Conservation (phyloP, 2,329 filamentous ascomycete species). For the Fusarium napiforme region DNA sequence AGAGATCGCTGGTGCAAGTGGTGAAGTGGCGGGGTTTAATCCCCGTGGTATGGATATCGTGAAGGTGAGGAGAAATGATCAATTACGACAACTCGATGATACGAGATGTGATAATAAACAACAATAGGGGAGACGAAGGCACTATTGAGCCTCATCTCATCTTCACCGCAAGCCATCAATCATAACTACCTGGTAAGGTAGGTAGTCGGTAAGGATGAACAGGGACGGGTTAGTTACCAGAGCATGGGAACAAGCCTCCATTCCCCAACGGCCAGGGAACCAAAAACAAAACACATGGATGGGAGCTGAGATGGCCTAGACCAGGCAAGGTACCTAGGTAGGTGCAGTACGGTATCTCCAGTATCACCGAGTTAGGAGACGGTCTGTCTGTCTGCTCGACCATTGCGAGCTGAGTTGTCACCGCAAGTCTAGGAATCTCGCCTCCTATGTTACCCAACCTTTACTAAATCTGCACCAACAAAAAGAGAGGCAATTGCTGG, state of each 20-base stretch:
- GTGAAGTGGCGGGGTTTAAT: constrained; percentile 40
- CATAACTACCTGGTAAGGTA: background rate
- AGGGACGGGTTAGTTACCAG: background rate
- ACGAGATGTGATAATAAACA: constrained; percentile 26
- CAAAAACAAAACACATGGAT: constrained; percentile 27
- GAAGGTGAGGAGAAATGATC: constrained; percentile 40
- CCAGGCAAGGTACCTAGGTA: background rate
- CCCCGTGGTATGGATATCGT: constrained; percentile 18
- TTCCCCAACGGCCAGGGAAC: constrained; percentile 29
- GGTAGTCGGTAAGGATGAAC: background rate
- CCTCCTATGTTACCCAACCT: background rate
- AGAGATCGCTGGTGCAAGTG: constrained; percentile 35
- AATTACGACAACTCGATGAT: constrained; percentile 36
- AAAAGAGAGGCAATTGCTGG: constrained; percentile 8
- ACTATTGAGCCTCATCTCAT: constrained; percentile 24
- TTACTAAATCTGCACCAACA: constrained; percentile 2
- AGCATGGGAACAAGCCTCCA: constrained; percentile 24
- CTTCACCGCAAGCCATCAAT: constrained; percentile 12
- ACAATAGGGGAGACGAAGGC: constrained; percentile 19
- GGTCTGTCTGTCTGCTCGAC: background rate
- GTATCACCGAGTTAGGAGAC: constrained; percentile 13
- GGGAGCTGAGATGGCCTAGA: constrained; percentile 21
- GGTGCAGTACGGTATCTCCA: constrained; percentile 1
- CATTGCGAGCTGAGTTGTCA: constrained; percentile 16
- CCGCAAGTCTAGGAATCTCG: constrained; percentile 14